A percentile compares a stretch with the other conserved stretches of the same genome.
Evolutionary conservation across 1,284 basidiomycete species (phyloP).

Genomic region (Phellopilus nigrolimitatus): DNA sequence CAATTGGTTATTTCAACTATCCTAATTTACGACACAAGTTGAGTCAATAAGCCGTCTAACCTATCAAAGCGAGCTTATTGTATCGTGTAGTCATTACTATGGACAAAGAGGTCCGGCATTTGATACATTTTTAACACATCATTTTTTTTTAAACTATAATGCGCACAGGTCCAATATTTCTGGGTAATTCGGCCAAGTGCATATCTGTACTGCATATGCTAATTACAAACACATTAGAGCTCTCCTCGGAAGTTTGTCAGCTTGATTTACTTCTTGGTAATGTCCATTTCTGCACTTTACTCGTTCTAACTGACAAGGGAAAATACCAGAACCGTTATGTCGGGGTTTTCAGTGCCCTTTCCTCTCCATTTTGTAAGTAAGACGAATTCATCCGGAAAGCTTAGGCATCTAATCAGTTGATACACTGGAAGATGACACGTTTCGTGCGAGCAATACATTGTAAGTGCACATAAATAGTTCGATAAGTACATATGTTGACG

Average conservation of each 20-base stretch:
- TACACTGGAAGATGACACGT: neutral
- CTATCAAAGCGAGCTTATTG: neutral
- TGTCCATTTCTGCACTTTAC: neutral
- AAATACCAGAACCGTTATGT: neutral
- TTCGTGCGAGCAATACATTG: neutral
- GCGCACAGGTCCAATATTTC: neutral
- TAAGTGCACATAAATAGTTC: neutral
- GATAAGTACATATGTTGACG: no score
- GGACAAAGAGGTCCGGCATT: neutral
- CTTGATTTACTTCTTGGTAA: neutral
- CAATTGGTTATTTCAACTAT: neutral
- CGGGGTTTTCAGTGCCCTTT: neutral
- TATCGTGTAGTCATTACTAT: neutral
- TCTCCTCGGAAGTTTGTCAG: neutral
- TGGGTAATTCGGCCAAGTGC: neutral
- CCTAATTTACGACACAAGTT: neutral
- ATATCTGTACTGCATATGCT: neutral
- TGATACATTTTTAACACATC: neutral
- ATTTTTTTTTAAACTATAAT: neutral
- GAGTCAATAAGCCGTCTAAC: neutral
- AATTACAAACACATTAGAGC: neutral
- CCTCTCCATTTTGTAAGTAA: neutral
- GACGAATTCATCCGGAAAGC: neutral
- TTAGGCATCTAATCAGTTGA: neutral
- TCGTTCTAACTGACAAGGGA: neutral